Conservation (phyloP, 2,329 filamentous ascomycete genomes). For the Alternaria triticina region DNA sequence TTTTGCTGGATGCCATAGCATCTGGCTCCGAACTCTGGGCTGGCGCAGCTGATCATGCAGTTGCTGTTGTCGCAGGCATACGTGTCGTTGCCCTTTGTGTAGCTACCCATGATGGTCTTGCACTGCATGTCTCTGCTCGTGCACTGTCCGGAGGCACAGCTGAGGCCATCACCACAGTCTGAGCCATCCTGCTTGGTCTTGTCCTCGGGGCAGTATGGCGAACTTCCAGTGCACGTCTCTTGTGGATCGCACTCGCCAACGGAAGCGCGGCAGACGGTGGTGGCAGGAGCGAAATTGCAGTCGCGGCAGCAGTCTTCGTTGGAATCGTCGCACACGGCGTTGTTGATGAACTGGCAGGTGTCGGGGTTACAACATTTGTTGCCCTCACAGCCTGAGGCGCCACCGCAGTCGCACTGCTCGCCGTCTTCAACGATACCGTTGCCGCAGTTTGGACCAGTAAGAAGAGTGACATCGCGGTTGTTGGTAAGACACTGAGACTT, state of each 20-base stretch:
- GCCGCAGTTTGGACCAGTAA: slow-evolving; percentile 84
- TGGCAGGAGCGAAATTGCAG: slow-evolving; percentile 71
- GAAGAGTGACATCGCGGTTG: slow-evolving; percentile 82
- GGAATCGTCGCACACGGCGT: slow-evolving; percentile 79
- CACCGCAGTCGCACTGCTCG: slow-evolving; percentile 96
- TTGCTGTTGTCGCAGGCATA: slow-evolving; percentile 75
- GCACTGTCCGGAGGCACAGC: slow-evolving; percentile 91
- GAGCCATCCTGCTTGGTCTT: slow-evolving; percentile 71
- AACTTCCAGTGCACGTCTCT: slow-evolving; percentile 79
- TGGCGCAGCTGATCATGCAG: slow-evolving; percentile 79
- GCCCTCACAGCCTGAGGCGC: slow-evolving; percentile 69
- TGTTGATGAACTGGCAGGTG: slow-evolving; percentile 82
- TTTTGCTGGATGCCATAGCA: slow-evolving; percentile 86
- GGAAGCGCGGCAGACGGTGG: slow-evolving; percentile 79
- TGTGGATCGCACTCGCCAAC: slow-evolving; percentile 83
- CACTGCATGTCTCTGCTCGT: slow-evolving; percentile 92
- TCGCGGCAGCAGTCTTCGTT: slow-evolving; percentile 84
- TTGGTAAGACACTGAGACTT: slow-evolving; percentile 79
- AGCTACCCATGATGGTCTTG: slow-evolving; percentile 78
- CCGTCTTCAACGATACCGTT: slow-evolving; percentile 96
- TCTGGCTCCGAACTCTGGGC: slow-evolving; percentile 68
- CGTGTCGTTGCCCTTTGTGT: slow-evolving; percentile 76
- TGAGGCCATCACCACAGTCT: slow-evolving; percentile 72
- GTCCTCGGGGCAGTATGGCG: slow-evolving; percentile 77
- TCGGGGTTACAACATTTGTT: slow-evolving; percentile 84